Conservation (phyloP, 495 filamentous ascomycete species). For the Penicillium daleae region DNA sequence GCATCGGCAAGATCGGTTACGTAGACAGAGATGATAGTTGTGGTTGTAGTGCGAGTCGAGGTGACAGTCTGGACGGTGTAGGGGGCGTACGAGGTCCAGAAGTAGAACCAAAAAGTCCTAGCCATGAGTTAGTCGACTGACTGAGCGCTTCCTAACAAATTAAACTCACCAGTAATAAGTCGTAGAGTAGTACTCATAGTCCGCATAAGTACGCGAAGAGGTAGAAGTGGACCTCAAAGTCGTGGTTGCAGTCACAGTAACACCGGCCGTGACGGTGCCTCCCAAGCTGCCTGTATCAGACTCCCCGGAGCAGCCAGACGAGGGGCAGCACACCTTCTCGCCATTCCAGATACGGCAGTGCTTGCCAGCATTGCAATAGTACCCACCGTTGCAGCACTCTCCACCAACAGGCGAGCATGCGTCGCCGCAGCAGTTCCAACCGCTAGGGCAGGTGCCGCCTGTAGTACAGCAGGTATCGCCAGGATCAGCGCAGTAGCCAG, state of each 20-base stretch:
- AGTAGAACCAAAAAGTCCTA: conserved; percentile 32
- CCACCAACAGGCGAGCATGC: conserved; percentile 23
- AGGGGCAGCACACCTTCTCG: conserved; percentile 23
- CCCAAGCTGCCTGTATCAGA: conserved; percentile 7
- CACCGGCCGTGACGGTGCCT: conserved; percentile 7
- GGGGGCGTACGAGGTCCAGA: conserved; percentile 28
- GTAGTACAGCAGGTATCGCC: conserved; percentile 22
- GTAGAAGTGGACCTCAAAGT: conserved; percentile 4
- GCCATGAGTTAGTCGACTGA: conserved; percentile 1
- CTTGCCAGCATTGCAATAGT: conserved; percentile 26
- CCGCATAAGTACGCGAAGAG: conserved; percentile 2
- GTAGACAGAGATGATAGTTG: conserved; percentile 24
- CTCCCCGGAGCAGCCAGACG: conserved; percentile 21
- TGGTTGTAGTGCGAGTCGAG: conserved; percentile 24
- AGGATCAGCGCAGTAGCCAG: conserved; percentile 20
- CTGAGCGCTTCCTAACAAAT: background rate
- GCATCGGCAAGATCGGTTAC: conserved; percentile 20
- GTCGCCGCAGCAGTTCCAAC: conserved; percentile 27
- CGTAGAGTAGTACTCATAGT: conserved; percentile 26
- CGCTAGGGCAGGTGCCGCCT: conserved; percentile 23
- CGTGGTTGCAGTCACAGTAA: conserved; percentile 7
- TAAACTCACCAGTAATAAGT: conserved; percentile 28
- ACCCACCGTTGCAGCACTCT: conserved; percentile 26
- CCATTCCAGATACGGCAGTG: conserved; percentile 21
- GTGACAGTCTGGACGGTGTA: conserved; percentile 27